Conservation (phyloP, 768 basidiomycete genomes). For the Mycena filopes region DNA sequence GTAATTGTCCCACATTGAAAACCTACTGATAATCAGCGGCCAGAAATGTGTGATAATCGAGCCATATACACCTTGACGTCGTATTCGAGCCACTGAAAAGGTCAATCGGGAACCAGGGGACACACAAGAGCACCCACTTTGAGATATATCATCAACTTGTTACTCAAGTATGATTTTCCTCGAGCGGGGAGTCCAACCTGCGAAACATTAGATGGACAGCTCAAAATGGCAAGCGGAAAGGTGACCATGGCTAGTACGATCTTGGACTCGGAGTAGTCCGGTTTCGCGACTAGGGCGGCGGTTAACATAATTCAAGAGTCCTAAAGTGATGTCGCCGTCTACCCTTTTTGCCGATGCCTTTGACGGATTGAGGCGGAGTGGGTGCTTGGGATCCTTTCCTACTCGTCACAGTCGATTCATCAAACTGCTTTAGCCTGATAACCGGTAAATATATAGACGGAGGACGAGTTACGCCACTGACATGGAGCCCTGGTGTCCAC, state of each 20-base stretch:
- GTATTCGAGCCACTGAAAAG: conserved; percentile 93
- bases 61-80: conserved; percentile 77
- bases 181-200: conserved; percentile 97
- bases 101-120: conserved; percentile 24
- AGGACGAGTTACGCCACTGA: conserved; percentile 20
- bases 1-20: conserved; percentile 96
- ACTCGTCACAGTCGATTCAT: conserved; percentile 77
- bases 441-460: conserved; percentile 3
- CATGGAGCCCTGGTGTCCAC: conserved; percentile 51
- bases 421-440: conserved; percentile 80
- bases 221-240: neutral
- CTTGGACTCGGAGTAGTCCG: conserved; percentile 98
- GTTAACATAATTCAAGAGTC: conserved; percentile 16
- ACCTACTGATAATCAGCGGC: conserved; percentile 62
- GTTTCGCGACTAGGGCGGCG: conserved; percentile 79
- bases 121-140: conserved; percentile 63
- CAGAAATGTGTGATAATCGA: neutral
- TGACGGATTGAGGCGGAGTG: conserved; percentile 85
- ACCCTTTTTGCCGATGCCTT: conserved; percentile 93
- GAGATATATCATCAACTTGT: conserved; percentile 96
- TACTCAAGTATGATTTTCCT: conserved; percentile 98
- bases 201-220: conserved; percentile 8
- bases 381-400: conserved; percentile 77
- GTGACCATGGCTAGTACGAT: conserved; percentile 96
- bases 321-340: conserved; percentile 12